Percentiles rank a stretch among this genome's conserved stretches.
Evolutionary conservation across 352 stramenopile species (phyloP).

Genomic region (Pythium chondricola): DNA sequence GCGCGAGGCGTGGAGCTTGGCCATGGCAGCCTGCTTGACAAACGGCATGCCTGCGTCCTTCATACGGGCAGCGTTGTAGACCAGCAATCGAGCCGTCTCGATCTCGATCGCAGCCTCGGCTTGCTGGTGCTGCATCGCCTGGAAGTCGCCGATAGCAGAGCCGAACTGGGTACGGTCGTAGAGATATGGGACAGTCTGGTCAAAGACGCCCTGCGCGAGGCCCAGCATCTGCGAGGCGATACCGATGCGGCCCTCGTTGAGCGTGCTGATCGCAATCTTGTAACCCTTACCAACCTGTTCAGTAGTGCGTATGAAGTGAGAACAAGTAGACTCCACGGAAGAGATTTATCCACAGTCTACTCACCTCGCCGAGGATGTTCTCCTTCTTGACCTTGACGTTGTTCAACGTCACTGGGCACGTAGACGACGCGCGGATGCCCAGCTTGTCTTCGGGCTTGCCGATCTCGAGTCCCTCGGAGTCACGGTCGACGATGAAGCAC

Average conservation of each 20-base stretch:
- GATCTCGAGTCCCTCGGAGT: slow-evolving; percentile 89
- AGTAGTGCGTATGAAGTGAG: too few species aligned
- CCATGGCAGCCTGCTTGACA: slow-evolving; percentile 96
- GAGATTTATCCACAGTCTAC: slow-evolving; percentile 18
- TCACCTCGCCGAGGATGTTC: slow-evolving; percentile 91
- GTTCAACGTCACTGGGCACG: slow-evolving; percentile 92
- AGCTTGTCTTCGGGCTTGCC: slow-evolving; percentile 96
- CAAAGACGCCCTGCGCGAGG: slow-evolving; percentile 94
- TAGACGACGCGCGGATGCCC: slow-evolving; percentile 94
- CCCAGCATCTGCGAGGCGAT: slow-evolving; percentile 98
- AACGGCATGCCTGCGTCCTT: slow-evolving; percentile 94
- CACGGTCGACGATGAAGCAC: slow-evolving; percentile 96
- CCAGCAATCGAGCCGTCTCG: slow-evolving; percentile 88
- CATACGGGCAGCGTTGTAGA: slow-evolving; percentile 92
- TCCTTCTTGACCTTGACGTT: slow-evolving; percentile 91
- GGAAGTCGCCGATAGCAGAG: slow-evolving; percentile 90
- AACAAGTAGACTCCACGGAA: too few species aligned
- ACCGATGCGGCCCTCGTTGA: slow-evolving; percentile 95
- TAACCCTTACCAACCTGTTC: slow-evolving; percentile 84
- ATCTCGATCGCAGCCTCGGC: slow-evolving; percentile 94
- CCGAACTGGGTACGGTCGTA: slow-evolving; percentile 96
- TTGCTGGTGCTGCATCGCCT: slow-evolving; percentile 96
- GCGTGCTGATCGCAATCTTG: slow-evolving; percentile 97
- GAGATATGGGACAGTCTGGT: slow-evolving; percentile 95
- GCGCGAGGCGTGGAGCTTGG: slow-evolving; percentile 92